Conservation (phyloP, 148 eudicot genomes). For the Camellia japonica region DNA sequence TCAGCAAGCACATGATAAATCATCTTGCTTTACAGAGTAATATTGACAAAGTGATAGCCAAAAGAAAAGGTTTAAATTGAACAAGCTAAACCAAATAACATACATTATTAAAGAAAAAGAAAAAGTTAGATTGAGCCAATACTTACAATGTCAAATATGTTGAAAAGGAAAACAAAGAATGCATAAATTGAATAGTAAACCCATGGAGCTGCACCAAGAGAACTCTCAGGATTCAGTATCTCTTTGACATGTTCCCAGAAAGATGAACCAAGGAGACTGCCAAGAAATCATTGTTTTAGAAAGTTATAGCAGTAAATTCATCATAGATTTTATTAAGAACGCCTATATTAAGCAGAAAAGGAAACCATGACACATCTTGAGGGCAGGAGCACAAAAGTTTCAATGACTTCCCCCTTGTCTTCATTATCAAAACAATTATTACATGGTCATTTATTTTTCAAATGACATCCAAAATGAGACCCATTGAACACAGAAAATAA, state of each 20-base stretch:
- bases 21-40: neutral
- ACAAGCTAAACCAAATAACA: neutral
- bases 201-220: constrained; percentile 90
- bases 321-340: neutral
- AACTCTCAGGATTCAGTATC: constrained; percentile 74
- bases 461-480: constrained; percentile 2
- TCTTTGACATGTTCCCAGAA: constrained; percentile 76
- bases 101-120: neutral
- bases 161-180: constrained; percentile 84
- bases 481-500: neutral
- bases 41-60: neutral
- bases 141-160: constrained; percentile 98
- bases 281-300: constrained; percentile 20
- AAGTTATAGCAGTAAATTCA: neutral
- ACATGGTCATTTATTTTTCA: neutral
- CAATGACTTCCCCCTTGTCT: neutral
- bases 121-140: neutral
- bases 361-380: neutral
- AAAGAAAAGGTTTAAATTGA: neutral
- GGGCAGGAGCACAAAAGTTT: neutral
- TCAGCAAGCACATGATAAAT: neutral
- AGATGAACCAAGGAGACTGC: constrained; percentile 78
- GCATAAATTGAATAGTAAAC: constrained; percentile 87
- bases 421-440: neutral
- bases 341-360: neutral